These are phyloP conservation scores for Penicillium crystallinum DNA, from an alignment of 495 filamentous ascomycete genomes.

Conservation along the genomic window DNA sequence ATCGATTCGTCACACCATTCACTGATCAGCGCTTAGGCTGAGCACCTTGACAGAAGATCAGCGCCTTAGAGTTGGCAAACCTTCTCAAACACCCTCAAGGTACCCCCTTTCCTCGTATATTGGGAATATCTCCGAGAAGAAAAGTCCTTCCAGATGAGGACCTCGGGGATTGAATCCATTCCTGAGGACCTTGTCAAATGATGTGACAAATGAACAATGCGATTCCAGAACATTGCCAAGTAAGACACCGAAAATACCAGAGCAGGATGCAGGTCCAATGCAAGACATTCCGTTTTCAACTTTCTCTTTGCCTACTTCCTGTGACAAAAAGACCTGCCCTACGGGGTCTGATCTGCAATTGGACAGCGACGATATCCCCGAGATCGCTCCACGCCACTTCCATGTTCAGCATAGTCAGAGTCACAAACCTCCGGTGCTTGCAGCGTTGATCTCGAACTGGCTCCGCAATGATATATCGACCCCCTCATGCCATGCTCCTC, in stretches of 20 bases:
- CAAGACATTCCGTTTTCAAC: slow-evolving; percentile 19
- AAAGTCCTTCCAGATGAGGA: neutral
- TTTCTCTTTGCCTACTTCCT: neutral
- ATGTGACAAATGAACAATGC: neutral
- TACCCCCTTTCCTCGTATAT: slow-evolving; percentile 7
- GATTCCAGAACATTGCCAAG: slow-evolving; percentile 7
- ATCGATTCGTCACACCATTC: neutral
- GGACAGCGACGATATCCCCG: neutral
- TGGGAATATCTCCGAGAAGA: too few relatives aligned
- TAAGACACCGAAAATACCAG: slow-evolving; percentile 9
- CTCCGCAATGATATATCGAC: neutral
- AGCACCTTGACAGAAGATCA: slow-evolving; percentile 21
- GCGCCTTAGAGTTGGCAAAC: slow-evolving; percentile 19
- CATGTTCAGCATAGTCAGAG: slow-evolving; percentile 1
- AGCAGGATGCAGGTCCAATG: slow-evolving; percentile 8
- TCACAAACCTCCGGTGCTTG: slow-evolving; percentile 10
- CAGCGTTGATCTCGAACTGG: slow-evolving; percentile 9
- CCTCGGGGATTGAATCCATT: neutral
- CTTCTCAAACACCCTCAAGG: slow-evolving; percentile 40
- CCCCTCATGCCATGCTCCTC: neutral
- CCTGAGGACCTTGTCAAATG: slow-evolving; percentile 6
- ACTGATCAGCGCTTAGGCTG: slow-evolving; percentile 10
- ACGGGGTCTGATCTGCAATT: slow-evolving; percentile 1
- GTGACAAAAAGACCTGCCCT: slow-evolving; percentile 1
- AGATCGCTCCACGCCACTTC: neutral